phyloP scores from a whole-genome alignment of 2,329 filamentous ascomycete genomes.

The Colletotrichum sp. region DNA sequence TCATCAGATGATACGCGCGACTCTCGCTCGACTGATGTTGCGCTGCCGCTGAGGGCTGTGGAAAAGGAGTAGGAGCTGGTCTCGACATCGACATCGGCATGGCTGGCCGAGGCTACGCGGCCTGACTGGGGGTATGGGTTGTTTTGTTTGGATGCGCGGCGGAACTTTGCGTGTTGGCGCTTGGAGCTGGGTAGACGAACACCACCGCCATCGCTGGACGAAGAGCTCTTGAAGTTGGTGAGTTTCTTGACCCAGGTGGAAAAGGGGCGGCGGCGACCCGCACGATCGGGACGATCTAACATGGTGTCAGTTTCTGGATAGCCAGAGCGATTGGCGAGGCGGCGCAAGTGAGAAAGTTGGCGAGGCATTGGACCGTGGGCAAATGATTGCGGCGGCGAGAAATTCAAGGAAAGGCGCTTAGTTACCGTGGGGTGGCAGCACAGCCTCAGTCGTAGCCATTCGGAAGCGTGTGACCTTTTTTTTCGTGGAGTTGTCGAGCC shows the following conservation, averaged over 20 bases:
- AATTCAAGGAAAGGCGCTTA: not conserved
- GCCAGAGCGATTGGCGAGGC: slow-evolving; percentile 19
- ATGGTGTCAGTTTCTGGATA: slow-evolving; percentile 35
- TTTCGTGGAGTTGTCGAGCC: not conserved
- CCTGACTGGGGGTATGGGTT: slow-evolving; percentile 92
- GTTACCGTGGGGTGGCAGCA: slow-evolving; percentile 25
- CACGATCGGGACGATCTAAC: slow-evolving; percentile 67
- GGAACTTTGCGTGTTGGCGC: slow-evolving; percentile 43
- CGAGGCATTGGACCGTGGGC: not conserved
- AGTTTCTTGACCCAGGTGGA: slow-evolving; percentile 94
- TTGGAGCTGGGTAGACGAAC: slow-evolving; percentile 40
- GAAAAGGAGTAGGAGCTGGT: slow-evolving; percentile 59
- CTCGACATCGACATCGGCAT: slow-evolving; percentile 24
- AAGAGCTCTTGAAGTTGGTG: slow-evolving; percentile 78
- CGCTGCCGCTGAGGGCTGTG: slow-evolving; percentile 59
- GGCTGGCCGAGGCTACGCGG: slow-evolving; percentile 45
- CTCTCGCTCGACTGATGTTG: slow-evolving; percentile 58
- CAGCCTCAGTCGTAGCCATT: slow-evolving; percentile 27
- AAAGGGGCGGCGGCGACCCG: slow-evolving; percentile 81
- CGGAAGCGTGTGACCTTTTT: not conserved
- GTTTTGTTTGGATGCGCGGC: slow-evolving; percentile 69
- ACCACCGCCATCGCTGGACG: slow-evolving; percentile 57
- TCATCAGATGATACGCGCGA: slow-evolving; percentile 68
- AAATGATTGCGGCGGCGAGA: not conserved
- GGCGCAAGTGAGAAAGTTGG: not conserved